phyloP scores from a whole-genome alignment of 2,329 filamentous ascomycete species.

The Fusarium compactum region DNA sequence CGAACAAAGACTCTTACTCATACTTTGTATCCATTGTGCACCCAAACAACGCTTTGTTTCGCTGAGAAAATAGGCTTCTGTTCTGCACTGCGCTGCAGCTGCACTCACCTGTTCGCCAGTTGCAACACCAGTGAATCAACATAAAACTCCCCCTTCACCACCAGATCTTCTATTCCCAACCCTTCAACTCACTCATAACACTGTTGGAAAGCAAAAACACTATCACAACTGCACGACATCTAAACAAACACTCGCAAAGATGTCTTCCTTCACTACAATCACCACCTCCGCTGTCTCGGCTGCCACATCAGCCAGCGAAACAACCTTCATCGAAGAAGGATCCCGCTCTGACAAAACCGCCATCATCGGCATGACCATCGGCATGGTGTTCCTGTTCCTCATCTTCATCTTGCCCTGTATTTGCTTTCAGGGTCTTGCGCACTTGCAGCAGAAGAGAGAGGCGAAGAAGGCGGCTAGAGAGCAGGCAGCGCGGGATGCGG shows the following conservation, averaged over 20 bases:
- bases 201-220: not conserved
- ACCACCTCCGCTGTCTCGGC: not conserved
- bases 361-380: conserved; percentile 8
- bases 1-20: not conserved
- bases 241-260: not conserved
- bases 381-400: not conserved
- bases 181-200: not conserved
- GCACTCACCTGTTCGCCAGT: not conserved
- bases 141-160: not conserved
- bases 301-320: not conserved
- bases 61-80: not conserved
- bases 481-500: not conserved
- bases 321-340: not conserved
- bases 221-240: not conserved
- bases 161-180: not conserved
- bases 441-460: conserved; percentile 9
- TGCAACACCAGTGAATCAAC: not conserved
- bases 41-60: not conserved
- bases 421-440: conserved; percentile 10
- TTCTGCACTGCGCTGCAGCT: not conserved
- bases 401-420: conserved; percentile 28
- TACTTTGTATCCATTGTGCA: too few species aligned
- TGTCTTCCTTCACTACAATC: conserved; percentile 17
- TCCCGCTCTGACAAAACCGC: not conserved
- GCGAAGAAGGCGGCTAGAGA: not conserved